phyloP scores from a whole-genome alignment of 352 stramenopile species.

The Pythium aristosporum region DNA sequence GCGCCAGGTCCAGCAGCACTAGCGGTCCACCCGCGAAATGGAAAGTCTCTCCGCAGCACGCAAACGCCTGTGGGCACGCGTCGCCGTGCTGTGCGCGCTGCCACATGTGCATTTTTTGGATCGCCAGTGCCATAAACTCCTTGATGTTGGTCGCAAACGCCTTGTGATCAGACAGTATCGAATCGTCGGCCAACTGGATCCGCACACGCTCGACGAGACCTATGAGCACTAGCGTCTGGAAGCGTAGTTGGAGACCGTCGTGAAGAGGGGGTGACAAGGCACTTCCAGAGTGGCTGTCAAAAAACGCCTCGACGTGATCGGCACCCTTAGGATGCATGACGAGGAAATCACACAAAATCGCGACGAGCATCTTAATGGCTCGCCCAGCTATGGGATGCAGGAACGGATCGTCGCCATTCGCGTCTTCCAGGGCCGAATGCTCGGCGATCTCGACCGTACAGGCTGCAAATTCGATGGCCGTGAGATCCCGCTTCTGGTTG shows the following conservation, averaged over 20 bases:
- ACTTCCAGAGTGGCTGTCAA: constrained; percentile 41
- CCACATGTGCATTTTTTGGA: constrained; percentile 68
- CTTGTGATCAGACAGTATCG: constrained; percentile 48
- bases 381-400: constrained; percentile 41
- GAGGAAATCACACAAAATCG: constrained; percentile 51
- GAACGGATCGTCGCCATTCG: constrained; percentile 51
- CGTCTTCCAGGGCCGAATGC: constrained; percentile 36
- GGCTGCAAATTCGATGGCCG: constrained; percentile 34
- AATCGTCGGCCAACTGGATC: constrained; percentile 40
- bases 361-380: constrained; percentile 45
- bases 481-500: constrained; percentile 43
- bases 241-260: constrained; percentile 46
- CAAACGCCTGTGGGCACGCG: constrained; percentile 44
- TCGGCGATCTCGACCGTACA: constrained; percentile 44
- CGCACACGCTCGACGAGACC: constrained; percentile 54
- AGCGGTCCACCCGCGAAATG: constrained; percentile 58
- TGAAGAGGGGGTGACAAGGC: constrained; percentile 42
- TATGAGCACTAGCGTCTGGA: constrained; percentile 55
- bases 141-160: constrained; percentile 55
- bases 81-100: constrained; percentile 67
- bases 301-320: constrained; percentile 48
- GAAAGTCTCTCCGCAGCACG: constrained; percentile 44
- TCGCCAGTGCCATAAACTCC: constrained; percentile 52
- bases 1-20: constrained; percentile 50
- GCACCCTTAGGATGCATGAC: constrained; percentile 46